phyloP scores from a whole-genome alignment of 805 yeast genomes.

The Wickerhamomyces rabaulensis region DNA sequence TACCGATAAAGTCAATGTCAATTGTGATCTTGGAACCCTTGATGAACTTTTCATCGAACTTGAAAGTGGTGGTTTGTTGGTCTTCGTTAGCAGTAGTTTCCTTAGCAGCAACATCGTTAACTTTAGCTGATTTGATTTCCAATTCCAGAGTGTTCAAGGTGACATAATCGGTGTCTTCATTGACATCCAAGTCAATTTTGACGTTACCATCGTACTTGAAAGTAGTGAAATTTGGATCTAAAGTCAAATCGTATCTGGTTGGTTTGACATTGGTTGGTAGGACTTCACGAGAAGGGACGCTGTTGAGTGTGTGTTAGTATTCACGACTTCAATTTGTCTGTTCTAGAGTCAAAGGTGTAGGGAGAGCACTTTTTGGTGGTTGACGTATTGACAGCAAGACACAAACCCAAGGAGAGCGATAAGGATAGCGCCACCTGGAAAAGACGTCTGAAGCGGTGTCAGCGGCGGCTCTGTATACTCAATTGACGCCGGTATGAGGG shows the following conservation, averaged over 20 bases:
- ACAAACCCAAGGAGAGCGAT: not conserved
- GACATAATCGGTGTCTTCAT: slow-evolving; percentile 40
- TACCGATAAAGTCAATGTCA: slow-evolving; percentile 52
- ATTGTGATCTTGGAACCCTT: slow-evolving; percentile 38
- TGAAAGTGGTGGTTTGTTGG: slow-evolving; percentile 59
- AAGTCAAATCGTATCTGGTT: slow-evolving; percentile 60
- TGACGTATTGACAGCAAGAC: not conserved
- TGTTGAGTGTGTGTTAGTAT: slow-evolving; percentile 1
- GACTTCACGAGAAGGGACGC: slow-evolving; percentile 32
- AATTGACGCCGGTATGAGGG: not conserved
- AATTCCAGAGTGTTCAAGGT: slow-evolving; percentile 62
- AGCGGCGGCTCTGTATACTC: not conserved
- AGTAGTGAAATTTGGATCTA: slow-evolving; percentile 55
- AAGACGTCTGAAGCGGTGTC: not conserved
- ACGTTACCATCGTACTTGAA: slow-evolving; percentile 57
- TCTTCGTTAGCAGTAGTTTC: slow-evolving; percentile 40
- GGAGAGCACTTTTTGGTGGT: not conserved
- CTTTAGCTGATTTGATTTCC: slow-evolving; percentile 46
- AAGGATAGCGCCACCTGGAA: not conserved
- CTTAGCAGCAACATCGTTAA: slow-evolving; percentile 31
- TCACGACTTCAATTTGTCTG: too few relatives aligned
- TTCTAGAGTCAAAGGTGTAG: not conserved
- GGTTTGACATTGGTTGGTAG: slow-evolving; percentile 70
- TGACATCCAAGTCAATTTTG: slow-evolving; percentile 48
- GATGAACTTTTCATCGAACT: slow-evolving; percentile 40